A percentile compares a stretch with the other conserved stretches of the same genome.
Evolutionary conservation across 116 monocot species (phyloP).

Genomic region (Trichopus zeylanicus): DNA sequence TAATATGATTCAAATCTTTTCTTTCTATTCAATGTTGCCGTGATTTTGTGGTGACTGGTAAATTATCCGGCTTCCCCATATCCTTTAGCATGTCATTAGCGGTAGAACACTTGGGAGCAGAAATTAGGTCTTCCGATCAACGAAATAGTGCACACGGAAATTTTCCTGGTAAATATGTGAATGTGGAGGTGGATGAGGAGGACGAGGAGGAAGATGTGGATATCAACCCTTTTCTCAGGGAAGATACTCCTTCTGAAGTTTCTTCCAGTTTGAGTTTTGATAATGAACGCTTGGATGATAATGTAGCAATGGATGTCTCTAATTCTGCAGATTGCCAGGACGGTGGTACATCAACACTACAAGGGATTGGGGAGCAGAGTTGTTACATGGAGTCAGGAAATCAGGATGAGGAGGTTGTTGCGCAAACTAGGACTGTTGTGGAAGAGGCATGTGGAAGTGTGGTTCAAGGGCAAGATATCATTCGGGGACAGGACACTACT

Average conservation of each 20-base stretch:
- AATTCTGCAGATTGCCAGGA: constrained; percentile 6
- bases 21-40: no score
- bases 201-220: constrained; percentile 90
- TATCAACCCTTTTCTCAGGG: constrained; percentile 71
- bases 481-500: constrained; percentile 7
- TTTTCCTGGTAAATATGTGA: constrained; percentile 3
- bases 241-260: constrained; percentile 55
- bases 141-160: not conserved
- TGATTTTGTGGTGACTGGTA: no score
- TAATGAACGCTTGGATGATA: constrained; percentile 23
- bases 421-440: constrained; percentile 3
- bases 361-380: not conserved
- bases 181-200: constrained; percentile 50
- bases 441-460: constrained; percentile 3
- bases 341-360: constrained; percentile 6
- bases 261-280: constrained; percentile 85
- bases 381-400: constrained; percentile 6
- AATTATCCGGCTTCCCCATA: no score
- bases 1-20: no score
- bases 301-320: not conserved
- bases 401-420: constrained; percentile 15
- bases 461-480: not conserved
- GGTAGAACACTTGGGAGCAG: not conserved
- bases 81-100: constrained; percentile 1
- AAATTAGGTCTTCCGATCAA: not conserved